Base-by-base conservation (phyloP, 495 filamentous ascomycete genomes). In the Daldinia caldariorum region DNA sequence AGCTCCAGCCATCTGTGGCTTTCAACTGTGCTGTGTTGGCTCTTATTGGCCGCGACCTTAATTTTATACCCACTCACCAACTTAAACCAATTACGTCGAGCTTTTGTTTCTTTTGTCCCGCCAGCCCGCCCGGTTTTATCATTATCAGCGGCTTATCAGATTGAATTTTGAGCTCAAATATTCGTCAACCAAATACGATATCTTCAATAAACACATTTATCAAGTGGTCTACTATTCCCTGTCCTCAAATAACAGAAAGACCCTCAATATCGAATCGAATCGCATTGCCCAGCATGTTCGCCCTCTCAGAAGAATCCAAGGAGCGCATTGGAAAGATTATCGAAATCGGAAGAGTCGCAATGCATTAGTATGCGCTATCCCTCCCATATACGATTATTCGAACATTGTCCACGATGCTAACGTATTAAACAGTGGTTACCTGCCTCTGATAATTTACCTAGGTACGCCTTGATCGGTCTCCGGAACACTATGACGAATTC, bases 251-350 rank as follows among this genome's bases (percentile, higher is more conserved):
- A 35, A 3, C 6, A 16, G 18, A 26, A 26, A 26, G 26, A 26
- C 26, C 26, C 34, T 58, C 55, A 43, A 13, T 34, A n/a, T 32
- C n/a, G 10, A 58, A 16, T 16, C 14, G 53, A 58, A 63, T n/a
- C 59, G 16, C 4, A 43, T 29, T 55, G 64, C 56, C 62, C 80
- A 86, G 75, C 60, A 93, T 91, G 87, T 91, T 95, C 76, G 89
- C 93, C 81, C 90, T 98, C 69, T 99, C 95, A 38, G 95, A 99
- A 79, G 95, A 99, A 82, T 92, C 93, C 70, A 98, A 97, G 95
- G 95, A 99, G 88, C 92, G 95, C 83, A 97, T 98, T 81, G 88
- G 92, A 74, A 94, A 92, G 82, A 85, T 97, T 78, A 93, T 99
- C 75, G 95, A 99, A 78, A 83, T 97, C 78, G 96, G 93, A 59